Percentiles rank a stretch among this genome's conserved stretches.
Evolutionary conservation across 83 land plant genomes (phyloP).

Genomic region (Thuja plicata): DNA sequence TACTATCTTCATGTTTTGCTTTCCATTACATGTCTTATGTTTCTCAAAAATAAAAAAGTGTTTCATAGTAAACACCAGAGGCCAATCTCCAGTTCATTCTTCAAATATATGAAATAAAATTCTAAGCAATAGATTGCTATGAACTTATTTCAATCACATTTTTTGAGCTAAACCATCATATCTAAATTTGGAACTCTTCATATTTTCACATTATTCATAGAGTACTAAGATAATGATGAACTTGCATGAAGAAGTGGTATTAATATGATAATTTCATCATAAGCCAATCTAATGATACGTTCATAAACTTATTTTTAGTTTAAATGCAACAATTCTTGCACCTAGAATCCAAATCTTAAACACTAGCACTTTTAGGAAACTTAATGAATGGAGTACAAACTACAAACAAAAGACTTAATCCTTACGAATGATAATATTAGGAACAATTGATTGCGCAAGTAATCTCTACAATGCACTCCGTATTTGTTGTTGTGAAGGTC

Average conservation of each 20-base stretch:
- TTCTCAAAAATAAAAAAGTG: background rate
- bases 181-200: background rate
- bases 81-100: constrained; percentile 4
- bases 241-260: background rate
- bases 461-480: background rate
- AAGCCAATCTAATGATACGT: background rate
- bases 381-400: background rate
- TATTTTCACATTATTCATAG: background rate
- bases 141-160: background rate
- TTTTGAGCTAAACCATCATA: background rate
- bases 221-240: background rate
- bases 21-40: background rate
- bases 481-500: constrained; percentile 1
- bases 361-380: background rate
- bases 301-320: background rate
- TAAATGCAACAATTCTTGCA: background rate
- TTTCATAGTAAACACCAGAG: background rate
- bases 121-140: background rate
- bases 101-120: background rate
- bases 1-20: background rate
- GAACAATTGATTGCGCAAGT: background rate
- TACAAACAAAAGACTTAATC: background rate
- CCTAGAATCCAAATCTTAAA: background rate
- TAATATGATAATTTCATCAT: background rate
- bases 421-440: background rate